Conservation (phyloP, 768 basidiomycete species). For the Amyloporia xantha region DNA sequence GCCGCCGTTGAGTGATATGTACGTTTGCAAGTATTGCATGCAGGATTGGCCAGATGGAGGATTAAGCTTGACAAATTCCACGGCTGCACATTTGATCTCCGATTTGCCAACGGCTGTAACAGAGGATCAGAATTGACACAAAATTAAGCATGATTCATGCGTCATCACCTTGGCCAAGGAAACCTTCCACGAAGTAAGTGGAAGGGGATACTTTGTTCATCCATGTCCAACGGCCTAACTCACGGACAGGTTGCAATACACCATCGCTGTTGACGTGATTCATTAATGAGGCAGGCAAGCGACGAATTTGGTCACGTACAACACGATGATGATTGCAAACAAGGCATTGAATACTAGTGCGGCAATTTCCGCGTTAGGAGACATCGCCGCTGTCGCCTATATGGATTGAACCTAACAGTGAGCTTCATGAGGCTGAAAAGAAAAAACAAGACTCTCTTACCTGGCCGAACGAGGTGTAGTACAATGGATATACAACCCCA, state of each 20-base stretch:
- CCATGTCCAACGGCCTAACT: slow-evolving; percentile 40
- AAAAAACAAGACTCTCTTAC: not conserved
- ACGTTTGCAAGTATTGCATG: slow-evolving; percentile 36
- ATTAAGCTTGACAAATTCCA: slow-evolving; percentile 53
- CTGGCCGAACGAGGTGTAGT: slow-evolving; percentile 36
- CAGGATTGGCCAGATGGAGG: slow-evolving; percentile 44
- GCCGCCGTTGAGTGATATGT: slow-evolving; percentile 36
- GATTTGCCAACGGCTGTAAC: slow-evolving; percentile 42
- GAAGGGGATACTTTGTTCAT: slow-evolving; percentile 31
- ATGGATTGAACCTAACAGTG: not conserved
- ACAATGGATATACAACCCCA: slow-evolving; percentile 34
- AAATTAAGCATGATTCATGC: no score
- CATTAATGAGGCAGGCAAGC: not conserved
- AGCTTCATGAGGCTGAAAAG: not conserved
- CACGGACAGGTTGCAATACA: slow-evolving; percentile 38
- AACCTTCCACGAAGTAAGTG: slow-evolving; percentile 34
- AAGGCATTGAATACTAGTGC: slow-evolving; percentile 31
- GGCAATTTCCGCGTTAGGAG: slow-evolving; percentile 36
- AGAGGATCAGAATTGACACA: not conserved
- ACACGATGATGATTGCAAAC: slow-evolving; percentile 36
- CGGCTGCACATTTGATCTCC: slow-evolving; percentile 45
- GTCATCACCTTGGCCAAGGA: slow-evolving; percentile 42
- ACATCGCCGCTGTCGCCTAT: slow-evolving; percentile 35
- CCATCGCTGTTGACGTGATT: slow-evolving; percentile 30
- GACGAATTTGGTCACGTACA: slow-evolving; percentile 25